Evolutionary conservation across 768 basidiomycete species (phyloP).

Genomic region (Mycena leptocephala): DNA sequence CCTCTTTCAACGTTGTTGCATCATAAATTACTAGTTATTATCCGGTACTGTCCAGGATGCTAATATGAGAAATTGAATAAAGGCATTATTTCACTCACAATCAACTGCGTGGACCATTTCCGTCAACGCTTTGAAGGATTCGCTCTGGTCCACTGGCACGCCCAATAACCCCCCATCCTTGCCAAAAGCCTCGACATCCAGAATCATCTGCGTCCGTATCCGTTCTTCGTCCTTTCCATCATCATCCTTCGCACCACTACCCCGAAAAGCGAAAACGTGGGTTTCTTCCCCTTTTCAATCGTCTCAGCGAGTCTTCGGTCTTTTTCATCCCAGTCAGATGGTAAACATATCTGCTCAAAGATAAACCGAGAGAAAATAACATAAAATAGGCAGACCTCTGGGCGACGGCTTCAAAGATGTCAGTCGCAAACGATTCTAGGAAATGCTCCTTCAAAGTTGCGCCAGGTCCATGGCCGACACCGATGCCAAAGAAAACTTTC

Average conservation of each 20-base stretch:
- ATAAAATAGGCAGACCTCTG: slow-evolving; percentile 63
- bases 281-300: slow-evolving; percentile 89
- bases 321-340: slow-evolving; percentile 91
- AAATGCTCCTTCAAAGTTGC: slow-evolving; percentile 70
- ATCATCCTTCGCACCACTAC: slow-evolving; percentile 67
- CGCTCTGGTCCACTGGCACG: slow-evolving; percentile 69
- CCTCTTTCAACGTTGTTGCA: not conserved
- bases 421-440: slow-evolving; percentile 65
- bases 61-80: not conserved
- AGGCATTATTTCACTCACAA: slow-evolving; percentile 6
- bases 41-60: slow-evolving; percentile 12
- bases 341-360: slow-evolving; percentile 75
- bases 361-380: slow-evolving; percentile 1
- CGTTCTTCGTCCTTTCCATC: slow-evolving; percentile 92
- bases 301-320: slow-evolving; percentile 90
- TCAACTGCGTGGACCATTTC: slow-evolving; percentile 69
- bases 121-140: slow-evolving; percentile 69
- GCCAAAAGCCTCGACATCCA: slow-evolving; percentile 90
- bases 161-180: slow-evolving; percentile 82
- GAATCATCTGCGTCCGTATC: slow-evolving; percentile 85
- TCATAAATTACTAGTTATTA: not conserved
- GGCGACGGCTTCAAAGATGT: slow-evolving; percentile 81
- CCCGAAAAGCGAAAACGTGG: slow-evolving; percentile 85
- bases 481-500: slow-evolving; percentile 79
- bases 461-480: slow-evolving; percentile 73